Percentiles rank a stretch among this genome's conserved stretches.
Conservation (phyloP, 495 filamentous ascomycete genomes). For the Tuber borchii region DNA sequence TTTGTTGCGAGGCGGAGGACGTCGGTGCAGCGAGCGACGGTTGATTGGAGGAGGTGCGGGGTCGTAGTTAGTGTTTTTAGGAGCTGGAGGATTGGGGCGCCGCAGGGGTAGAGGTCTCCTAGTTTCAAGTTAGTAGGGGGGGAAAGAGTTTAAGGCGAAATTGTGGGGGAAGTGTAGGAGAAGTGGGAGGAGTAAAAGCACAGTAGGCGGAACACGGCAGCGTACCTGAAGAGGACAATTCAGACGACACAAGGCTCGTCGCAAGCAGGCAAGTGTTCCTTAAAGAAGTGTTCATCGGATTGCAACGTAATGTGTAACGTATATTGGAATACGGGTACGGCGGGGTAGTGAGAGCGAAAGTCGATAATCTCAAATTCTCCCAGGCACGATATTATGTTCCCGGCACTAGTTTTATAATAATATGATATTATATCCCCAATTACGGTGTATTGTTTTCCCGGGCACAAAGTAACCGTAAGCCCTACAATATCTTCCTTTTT, state of each 20-base stretch:
- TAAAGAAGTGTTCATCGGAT: background rate
- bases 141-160: background rate
- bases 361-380: background rate
- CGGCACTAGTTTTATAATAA: background rate
- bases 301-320: background rate
- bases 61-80: slow-evolving; percentile 1
- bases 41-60: slow-evolving; percentile 6
- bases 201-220: background rate
- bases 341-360: background rate
- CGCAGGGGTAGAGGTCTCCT: slow-evolving; percentile 5
- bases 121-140: background rate
- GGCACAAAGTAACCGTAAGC: background rate
- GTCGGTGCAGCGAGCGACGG: slow-evolving; percentile 23
- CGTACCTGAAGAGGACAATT: slow-evolving; percentile 5
- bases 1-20: slow-evolving; percentile 44
- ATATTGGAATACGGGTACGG: background rate
- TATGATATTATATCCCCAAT: background rate
- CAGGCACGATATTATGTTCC: background rate
- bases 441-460: background rate
- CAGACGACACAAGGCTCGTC: slow-evolving; percentile 3
- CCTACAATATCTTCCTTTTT: background rate
- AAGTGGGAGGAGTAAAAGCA: background rate
- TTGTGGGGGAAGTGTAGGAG: background rate
- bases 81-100: background rate
- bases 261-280: slow-evolving; percentile 3